Conservation (phyloP, 495 filamentous ascomycete species). For the Neurospora sp. region DNA sequence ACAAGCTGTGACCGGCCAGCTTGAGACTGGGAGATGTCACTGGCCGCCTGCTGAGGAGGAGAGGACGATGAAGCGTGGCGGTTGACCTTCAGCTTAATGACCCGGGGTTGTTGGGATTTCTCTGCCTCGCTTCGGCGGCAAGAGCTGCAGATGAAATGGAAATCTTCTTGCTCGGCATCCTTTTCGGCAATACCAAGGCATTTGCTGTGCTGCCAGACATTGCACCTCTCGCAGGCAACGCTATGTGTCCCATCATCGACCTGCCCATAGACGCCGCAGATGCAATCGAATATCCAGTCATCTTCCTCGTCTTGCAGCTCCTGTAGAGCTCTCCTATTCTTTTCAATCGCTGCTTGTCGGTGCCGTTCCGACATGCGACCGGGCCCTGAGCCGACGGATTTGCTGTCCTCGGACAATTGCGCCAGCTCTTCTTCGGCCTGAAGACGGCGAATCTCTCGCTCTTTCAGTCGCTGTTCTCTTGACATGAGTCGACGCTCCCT, state of each 20-base stretch:
- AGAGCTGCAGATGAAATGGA: constrained; percentile 74
- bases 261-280: constrained; percentile 80
- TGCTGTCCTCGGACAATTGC: constrained; percentile 66
- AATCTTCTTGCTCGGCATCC: constrained; percentile 76
- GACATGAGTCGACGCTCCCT: constrained; percentile 74
- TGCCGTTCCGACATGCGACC: constrained; percentile 69
- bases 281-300: constrained; percentile 91
- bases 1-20: constrained; percentile 2
- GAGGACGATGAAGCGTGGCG: constrained; percentile 32
- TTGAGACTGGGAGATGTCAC: background rate
- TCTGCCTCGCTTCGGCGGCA: constrained; percentile 49
- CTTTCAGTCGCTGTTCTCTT: constrained; percentile 71
- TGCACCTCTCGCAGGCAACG: constrained; percentile 90
- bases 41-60: constrained; percentile 1
- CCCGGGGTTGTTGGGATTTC: constrained; percentile 32
- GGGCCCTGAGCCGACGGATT: constrained; percentile 50
- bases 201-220: constrained; percentile 90
- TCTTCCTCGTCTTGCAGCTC: constrained; percentile 65
- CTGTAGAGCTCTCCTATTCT: constrained; percentile 60
- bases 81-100: constrained; percentile 66
- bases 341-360: constrained; percentile 66
- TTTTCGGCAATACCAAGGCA: constrained; percentile 71
- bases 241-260: constrained; percentile 90
- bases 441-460: constrained; percentile 70
- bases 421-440: constrained; percentile 76